A percentile compares a stretch with the other conserved stretches of the same genome.
phyloP scores from a whole-genome alignment of 108 stramenopile species.

The Thalassiosira profunda region DNA sequence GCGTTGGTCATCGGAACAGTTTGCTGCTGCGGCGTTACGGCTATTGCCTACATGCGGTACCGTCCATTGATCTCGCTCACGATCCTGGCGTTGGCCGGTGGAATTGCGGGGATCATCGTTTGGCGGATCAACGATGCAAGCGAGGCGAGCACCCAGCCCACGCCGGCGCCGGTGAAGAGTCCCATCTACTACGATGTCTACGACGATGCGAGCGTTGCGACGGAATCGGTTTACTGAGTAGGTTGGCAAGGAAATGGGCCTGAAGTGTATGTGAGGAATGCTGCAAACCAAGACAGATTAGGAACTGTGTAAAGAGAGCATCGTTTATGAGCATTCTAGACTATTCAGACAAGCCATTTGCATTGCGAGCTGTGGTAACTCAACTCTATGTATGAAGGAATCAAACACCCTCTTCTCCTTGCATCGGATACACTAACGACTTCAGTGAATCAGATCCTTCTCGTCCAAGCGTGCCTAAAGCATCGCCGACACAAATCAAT shows the following conservation, averaged over 20 bases:
- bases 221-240: too few relatives aligned
- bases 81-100: constrained; percentile 39
- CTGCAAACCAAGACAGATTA: neutral
- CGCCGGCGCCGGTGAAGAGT: constrained; percentile 17
- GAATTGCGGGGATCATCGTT: constrained; percentile 43
- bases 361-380: too few relatives aligned
- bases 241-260: too few relatives aligned
- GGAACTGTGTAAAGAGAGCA: neutral
- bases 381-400: too few relatives aligned
- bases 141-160: constrained; percentile 20
- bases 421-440: too few relatives aligned
- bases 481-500: too few relatives aligned
- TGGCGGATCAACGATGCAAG: constrained; percentile 35
- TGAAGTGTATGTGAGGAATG: constrained; percentile 1
- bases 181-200: too few relatives aligned
- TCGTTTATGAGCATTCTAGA: too few relatives aligned
- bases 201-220: too few relatives aligned
- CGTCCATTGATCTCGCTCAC: constrained; percentile 42
- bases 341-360: too few relatives aligned
- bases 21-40: constrained; percentile 52
- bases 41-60: constrained; percentile 56
- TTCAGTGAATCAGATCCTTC: too few relatives aligned
- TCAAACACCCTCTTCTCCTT: too few relatives aligned
- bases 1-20: constrained; percentile 45
- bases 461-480: neutral